A percentile compares a stretch with the other conserved stretches of the same genome.
phyloP scores from a whole-genome alignment of 208 protist genomes.

The Trypanosomatidae sp. region DNA sequence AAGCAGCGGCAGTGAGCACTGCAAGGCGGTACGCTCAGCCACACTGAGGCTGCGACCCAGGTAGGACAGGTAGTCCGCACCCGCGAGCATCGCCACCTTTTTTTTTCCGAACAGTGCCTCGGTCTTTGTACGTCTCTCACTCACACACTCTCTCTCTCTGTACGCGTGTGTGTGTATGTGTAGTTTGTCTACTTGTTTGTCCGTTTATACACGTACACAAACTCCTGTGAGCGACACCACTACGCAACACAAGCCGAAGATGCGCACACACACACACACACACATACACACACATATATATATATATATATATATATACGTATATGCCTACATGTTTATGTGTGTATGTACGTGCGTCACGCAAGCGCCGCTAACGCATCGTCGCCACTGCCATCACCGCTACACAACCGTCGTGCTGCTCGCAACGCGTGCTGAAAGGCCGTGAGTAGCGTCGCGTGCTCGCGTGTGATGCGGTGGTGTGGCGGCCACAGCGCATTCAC shows the following conservation, averaged over 20 bases:
- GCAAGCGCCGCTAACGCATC: no score
- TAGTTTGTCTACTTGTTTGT: neutral
- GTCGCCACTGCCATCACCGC: no score
- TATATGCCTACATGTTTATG: no score
- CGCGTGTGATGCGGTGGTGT: constrained; percentile 35
- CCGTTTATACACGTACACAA: neutral
- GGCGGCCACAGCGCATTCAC: constrained; percentile 45
- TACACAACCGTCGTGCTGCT: constrained; percentile 1
- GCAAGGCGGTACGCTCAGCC: constrained; percentile 56
- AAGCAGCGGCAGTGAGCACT: constrained; percentile 71
- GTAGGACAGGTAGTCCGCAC: constrained; percentile 33
- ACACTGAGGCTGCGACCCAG: constrained; percentile 37
- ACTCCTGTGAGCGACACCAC: neutral
- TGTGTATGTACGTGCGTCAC: neutral
- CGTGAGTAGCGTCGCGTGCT: constrained; percentile 22
- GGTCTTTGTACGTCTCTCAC: neutral
- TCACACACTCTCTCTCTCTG: neutral
- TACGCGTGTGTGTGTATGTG: constrained; percentile 4
- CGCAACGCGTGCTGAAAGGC: constrained; percentile 7
- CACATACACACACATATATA: no score
- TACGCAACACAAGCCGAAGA: no score
- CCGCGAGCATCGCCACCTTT: neutral
- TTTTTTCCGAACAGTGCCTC: no score
- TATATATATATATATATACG: no score
- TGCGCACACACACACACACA: no score